phyloP scores from a whole-genome alignment of 805 yeast species.

The Yamadazyma phyllophila region DNA sequence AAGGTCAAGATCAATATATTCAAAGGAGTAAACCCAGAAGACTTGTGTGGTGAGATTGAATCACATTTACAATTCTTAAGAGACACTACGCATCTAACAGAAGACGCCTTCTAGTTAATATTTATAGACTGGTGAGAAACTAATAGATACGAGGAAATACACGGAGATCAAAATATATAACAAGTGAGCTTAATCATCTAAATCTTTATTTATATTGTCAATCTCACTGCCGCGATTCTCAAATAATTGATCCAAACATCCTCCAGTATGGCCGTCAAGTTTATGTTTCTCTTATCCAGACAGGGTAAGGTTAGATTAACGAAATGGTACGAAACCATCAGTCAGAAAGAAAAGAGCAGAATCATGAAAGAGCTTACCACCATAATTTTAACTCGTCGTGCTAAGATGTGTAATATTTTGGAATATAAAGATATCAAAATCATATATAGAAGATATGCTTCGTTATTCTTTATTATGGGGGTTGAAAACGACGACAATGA shows the following conservation, averaged over 20 bases:
- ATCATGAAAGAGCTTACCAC: constrained; percentile 85
- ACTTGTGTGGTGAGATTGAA: constrained; percentile 50
- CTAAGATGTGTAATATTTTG: constrained; percentile 92
- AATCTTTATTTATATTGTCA: not conserved
- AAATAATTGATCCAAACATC: not conserved
- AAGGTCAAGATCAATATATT: constrained; percentile 46
- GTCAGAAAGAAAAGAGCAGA: constrained; percentile 83
- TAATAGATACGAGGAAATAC: not conserved
- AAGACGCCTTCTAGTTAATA: constrained; percentile 13
- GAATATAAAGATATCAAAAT: constrained; percentile 84
- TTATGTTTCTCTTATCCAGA: constrained; percentile 77
- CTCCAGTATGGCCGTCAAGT: constrained; percentile 68
- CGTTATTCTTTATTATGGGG: constrained; percentile 86
- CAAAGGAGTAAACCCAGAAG: constrained; percentile 36
- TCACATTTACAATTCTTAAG: constrained; percentile 45
- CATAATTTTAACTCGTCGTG: constrained; percentile 75
- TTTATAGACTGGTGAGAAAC: not conserved
- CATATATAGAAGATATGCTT: constrained; percentile 90
- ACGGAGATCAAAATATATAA: not conserved
- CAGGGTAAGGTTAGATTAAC: constrained; percentile 94
- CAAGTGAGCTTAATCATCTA: no score
- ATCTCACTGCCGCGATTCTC: not conserved
- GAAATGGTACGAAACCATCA: constrained; percentile 85
- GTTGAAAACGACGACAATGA: constrained; percentile 84
- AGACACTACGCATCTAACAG: constrained; percentile 15